Base-by-base conservation (phyloP, 768 basidiomycete species). In the Naganishia randhawae region DNA sequence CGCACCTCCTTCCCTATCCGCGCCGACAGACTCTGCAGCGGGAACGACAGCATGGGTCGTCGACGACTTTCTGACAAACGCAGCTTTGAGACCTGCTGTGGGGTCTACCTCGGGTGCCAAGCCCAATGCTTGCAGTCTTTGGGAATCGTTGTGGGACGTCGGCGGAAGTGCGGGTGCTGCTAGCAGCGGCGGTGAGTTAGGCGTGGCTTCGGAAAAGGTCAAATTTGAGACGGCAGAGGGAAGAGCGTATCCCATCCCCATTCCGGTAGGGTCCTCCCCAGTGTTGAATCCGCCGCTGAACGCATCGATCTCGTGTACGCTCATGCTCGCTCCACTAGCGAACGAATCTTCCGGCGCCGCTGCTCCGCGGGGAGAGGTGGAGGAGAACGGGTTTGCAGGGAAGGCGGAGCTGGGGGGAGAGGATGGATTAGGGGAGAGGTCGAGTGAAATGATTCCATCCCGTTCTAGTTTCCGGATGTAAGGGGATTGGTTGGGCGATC, bases 391-490 rank as follows among this genome's bases (percentile, higher is more conserved):
- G 17, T 61, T 39, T 22, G 11, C 37, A 14, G 39, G 33, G 6
- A 13, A 9, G 2, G 11, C 37, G 5, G 57, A 27, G 57, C 37
- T 11, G 29, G 41, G 19, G 31, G 19, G 37, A 22, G 45, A 48
- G 19, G 45, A 48, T 7, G 45, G 25, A 22, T 17, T 17, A 11
- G 45, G 25, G 11, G 45, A 6, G n/a, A 22, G 25, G 45, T 48
- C 45, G 6, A 22, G 13, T 4, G 57, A 61, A 10, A 61, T 61
- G 35, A 61, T 27, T n/a, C 57, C 57, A 42, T 61, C 57, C 7
- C 57, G 33, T 42, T 61, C 57, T 22, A 61, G 57, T 61, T 61
- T 61, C 2, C 57, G 57, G 57, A 61, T 39, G 22, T 61, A 61
- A 7, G 57, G 57, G 2, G 57, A 61, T 42, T 55, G 54, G 14